phyloP scores from a whole-genome alignment of 345 rosid genomes.

The Combretum micranthum region DNA sequence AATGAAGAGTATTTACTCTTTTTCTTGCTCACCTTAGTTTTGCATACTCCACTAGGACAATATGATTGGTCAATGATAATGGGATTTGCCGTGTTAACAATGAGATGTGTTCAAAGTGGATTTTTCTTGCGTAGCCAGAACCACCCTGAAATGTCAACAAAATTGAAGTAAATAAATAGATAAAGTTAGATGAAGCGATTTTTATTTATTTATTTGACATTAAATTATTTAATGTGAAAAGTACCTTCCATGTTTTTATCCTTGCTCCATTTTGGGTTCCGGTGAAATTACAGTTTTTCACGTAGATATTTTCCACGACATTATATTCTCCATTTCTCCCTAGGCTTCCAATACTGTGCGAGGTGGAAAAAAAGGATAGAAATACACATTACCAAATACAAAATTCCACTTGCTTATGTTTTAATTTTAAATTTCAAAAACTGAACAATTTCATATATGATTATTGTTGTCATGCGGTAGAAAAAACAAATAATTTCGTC shows the following conservation, averaged over 20 bases:
- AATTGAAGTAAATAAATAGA: not conserved
- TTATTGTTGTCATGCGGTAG: no score
- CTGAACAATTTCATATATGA: not conserved
- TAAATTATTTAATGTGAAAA: not conserved
- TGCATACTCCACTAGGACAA: not conserved
- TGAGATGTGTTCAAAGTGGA: conserved; percentile 10
- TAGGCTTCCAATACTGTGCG: conserved; percentile 16
- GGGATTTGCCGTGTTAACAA: conserved; percentile 7
- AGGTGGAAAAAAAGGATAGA: no score
- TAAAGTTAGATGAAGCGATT: not conserved
- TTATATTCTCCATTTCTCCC: conserved; percentile 7
- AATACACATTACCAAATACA: not conserved
- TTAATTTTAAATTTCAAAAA: not conserved
- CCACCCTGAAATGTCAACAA: conserved; percentile 11
- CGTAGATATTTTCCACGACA: conserved; percentile 8
- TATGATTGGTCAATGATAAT: conserved; percentile 18
- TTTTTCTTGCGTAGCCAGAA: conserved; percentile 12
- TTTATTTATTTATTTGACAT: not conserved
- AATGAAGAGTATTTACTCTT: no score
- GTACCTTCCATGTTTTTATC: conserved; percentile 25
- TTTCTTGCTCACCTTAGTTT: not conserved
- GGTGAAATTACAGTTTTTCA: conserved; percentile 4
- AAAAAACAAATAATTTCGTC: no score
- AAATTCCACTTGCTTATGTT: not conserved
- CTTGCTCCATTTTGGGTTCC: conserved; percentile 15